Evolutionary conservation across 1,284 basidiomycete species (phyloP).

Genomic region (Ustilago shanxiensis): DNA sequence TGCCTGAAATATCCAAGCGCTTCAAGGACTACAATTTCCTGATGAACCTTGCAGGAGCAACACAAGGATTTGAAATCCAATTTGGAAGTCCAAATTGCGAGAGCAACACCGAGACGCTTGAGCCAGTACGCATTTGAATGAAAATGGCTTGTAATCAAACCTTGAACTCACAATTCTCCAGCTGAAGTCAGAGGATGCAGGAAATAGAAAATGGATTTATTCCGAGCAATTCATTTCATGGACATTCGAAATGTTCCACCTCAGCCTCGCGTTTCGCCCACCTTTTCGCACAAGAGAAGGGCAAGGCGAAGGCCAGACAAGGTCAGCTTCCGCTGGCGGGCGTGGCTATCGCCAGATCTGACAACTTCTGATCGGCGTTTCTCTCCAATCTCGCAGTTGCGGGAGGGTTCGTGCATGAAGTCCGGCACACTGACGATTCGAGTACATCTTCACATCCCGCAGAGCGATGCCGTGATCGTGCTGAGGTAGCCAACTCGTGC

Average conservation of each 20-base stretch:
- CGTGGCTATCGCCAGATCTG: not conserved
- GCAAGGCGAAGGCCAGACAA: not conserved
- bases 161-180: not conserved
- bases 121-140: not conserved
- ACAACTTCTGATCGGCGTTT: conserved; percentile 4
- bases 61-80: not conserved
- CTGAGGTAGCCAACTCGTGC: too few species aligned
- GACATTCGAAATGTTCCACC: not conserved
- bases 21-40: not conserved
- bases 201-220: not conserved
- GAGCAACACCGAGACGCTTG: conserved; percentile 17
- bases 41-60: not conserved
- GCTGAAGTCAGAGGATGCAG: not conserved
- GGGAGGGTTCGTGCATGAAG: conserved; percentile 14
- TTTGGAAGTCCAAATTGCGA: not conserved
- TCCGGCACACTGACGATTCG: too few species aligned
- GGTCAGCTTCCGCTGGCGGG: not conserved
- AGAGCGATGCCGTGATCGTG: too few species aligned
- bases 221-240: not conserved
- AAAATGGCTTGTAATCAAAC: not conserved
- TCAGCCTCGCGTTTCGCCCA: not conserved
- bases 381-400: conserved; percentile 5
- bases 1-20: not conserved
- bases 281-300: not conserved
- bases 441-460: too few species aligned